Evolutionary conservation across 139 green algal genomes (phyloP).

Genomic region (Pycnococcus provasolii): DNA sequence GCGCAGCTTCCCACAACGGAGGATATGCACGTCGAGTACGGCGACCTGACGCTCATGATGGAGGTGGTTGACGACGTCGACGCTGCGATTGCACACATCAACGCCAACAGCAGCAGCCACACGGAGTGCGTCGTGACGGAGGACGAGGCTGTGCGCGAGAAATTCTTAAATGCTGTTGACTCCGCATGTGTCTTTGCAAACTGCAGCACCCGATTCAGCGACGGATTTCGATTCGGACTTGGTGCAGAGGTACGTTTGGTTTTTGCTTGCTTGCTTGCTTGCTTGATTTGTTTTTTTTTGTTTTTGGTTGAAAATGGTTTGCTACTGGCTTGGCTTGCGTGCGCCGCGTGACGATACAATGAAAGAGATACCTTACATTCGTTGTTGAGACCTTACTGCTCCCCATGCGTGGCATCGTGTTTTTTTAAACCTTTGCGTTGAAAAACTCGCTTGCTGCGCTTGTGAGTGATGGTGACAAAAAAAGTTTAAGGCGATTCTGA

Average conservation of each 20-base stretch:
- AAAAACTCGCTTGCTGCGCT: background rate
- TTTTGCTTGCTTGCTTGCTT: too few relatives aligned
- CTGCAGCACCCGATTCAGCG: slow-evolving; percentile 79
- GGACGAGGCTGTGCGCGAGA: slow-evolving; percentile 45
- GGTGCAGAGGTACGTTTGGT: slow-evolving; percentile 62
- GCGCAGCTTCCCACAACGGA: slow-evolving; percentile 27
- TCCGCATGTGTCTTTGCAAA: slow-evolving; percentile 69
- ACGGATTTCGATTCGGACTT: slow-evolving; percentile 92
- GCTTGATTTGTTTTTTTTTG: too few relatives aligned
- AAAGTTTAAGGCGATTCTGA: background rate
- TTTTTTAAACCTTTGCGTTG: too few relatives aligned
- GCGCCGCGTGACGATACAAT: too few relatives aligned
- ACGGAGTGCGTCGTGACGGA: slow-evolving; percentile 74
- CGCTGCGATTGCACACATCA: slow-evolving; percentile 84
- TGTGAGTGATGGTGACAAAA: slow-evolving; percentile 3
- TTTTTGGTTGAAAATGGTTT: too few relatives aligned
- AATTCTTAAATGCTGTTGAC: slow-evolving; percentile 81
- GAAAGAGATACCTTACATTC: too few relatives aligned
- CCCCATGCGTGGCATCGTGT: too few relatives aligned
- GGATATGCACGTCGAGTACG: slow-evolving; percentile 71
- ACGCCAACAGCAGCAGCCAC: slow-evolving; percentile 69
- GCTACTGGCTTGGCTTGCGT: too few relatives aligned
- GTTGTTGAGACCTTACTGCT: too few relatives aligned
- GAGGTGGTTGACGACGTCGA: slow-evolving; percentile 72
- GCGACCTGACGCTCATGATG: slow-evolving; percentile 41